Base-by-base conservation (phyloP, 176 grass and related monocot genomes). In the Triticum timopheevii region DNA sequence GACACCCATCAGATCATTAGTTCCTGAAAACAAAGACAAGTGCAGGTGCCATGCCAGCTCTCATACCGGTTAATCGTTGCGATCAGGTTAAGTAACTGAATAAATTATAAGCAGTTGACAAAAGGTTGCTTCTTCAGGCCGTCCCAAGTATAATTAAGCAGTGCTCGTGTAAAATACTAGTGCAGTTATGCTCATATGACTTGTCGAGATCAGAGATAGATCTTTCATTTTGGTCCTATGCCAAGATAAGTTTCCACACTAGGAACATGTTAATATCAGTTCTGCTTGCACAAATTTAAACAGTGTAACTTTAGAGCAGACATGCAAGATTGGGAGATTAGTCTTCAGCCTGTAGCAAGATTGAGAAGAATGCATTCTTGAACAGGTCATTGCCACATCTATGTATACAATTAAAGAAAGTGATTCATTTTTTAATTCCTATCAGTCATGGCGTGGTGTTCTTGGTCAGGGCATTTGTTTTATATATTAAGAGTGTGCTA, bases 101-200 rank as follows among this genome's bases (percentile, higher is more conserved):
- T 39, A 54, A 40, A 80, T 22, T 59, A 54, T 54, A 59, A 59
- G 4, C 78, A 87, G 40, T 87, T 74, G 58, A 65, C 15, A 4
- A 33, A 31, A 63, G 10, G 61, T 25, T 63, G 16, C n/a, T 45
- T 74, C 28, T 30, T 10, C 35, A 63, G 73, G 35, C 82, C 10
- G 2, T 6, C 50, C 16, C 34, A 63, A 27, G 30, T 45, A 45
- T 74, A 74, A 74, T 15, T 34, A 28, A 30, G 8, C 10, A 13
- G 10, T 61, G 16, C 67, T 28, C 28, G 2, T 83, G 71, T 59
- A 62, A 24, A 65, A 78, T 38, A 23, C 6, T 39, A 61, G 47
- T 78, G 22, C 22, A 59, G 23, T 42, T 59, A 54, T n/a, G 27
- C 19, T 34, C 27, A 49, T 13, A 36, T 45, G 22, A 75, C 13